Conservation (phyloP, 495 filamentous ascomycete genomes). For the Parathielavia appendiculata region DNA sequence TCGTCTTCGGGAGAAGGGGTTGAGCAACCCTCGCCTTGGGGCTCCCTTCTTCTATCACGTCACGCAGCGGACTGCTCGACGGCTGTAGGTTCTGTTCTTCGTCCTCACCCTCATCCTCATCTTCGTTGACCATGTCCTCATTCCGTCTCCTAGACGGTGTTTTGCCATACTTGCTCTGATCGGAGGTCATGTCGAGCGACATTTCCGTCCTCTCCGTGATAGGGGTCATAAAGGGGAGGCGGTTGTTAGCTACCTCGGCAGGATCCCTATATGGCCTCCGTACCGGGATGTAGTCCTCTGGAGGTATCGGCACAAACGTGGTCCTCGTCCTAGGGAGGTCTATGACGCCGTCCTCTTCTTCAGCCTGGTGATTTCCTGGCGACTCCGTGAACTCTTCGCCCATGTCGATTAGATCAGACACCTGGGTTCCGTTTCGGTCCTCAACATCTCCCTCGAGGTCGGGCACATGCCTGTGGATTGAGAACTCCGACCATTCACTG, state of each 20-base stretch:
- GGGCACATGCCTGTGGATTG: slow-evolving; percentile 64
- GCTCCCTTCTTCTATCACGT: slow-evolving; percentile 45
- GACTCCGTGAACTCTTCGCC: slow-evolving; percentile 21
- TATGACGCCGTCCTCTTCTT: slow-evolving; percentile 35
- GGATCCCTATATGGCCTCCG: slow-evolving; percentile 71
- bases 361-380: slow-evolving; percentile 6
- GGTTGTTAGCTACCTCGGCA: slow-evolving; percentile 70
- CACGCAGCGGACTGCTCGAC: slow-evolving; percentile 65
- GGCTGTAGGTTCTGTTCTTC: slow-evolving; percentile 49
- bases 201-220: slow-evolving; percentile 94
- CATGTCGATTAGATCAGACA: slow-evolving; percentile 34
- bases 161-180: slow-evolving; percentile 55
- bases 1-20: slow-evolving; percentile 42
- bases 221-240: slow-evolving; percentile 95
- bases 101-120: slow-evolving; percentile 32
- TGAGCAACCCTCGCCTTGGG: slow-evolving; percentile 41
- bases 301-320: slow-evolving; percentile 62
- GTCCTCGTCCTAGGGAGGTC: slow-evolving; percentile 42
- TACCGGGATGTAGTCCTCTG: slow-evolving; percentile 76
- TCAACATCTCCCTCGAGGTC: slow-evolving; percentile 30
- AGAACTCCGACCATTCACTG: slow-evolving; percentile 84
- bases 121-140: slow-evolving; percentile 15
- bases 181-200: slow-evolving; percentile 62
- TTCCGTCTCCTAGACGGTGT: slow-evolving; percentile 59
- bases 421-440: slow-evolving; percentile 23